phyloP scores from a whole-genome alignment of 2,329 filamentous ascomycete genomes.

The Cadophora malorum region DNA sequence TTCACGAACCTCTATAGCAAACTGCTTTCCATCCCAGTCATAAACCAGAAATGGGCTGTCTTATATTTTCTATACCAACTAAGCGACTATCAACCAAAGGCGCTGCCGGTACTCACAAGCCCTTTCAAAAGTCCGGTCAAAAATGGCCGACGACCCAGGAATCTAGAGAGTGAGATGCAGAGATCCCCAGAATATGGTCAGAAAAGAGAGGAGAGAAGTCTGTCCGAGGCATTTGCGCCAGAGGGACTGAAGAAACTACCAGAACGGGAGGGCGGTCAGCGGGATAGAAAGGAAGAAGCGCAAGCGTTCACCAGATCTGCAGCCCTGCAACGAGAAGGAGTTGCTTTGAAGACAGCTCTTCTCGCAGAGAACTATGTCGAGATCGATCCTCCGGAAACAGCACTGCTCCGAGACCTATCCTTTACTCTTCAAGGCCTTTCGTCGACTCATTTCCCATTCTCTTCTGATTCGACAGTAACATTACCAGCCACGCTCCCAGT shows the following conservation, averaged over 20 bases:
- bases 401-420: conserved; percentile 79
- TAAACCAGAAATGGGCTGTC: conserved; percentile 97
- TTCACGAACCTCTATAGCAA: conserved; percentile 93
- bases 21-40: conserved; percentile 86
- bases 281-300: conserved; percentile 44
- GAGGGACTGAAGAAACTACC: conserved; percentile 52
- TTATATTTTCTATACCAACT: conserved; percentile 88
- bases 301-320: conserved; percentile 40
- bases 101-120: conserved; percentile 39
- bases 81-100: conserved; percentile 61
- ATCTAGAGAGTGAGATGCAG: conserved; percentile 31
- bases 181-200: conserved; percentile 46
- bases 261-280: conserved; percentile 43
- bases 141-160: conserved; percentile 31
- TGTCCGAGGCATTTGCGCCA: conserved; percentile 58
- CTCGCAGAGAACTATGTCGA: conserved; percentile 63
- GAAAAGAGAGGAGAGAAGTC: conserved; percentile 48
- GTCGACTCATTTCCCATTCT: conserved; percentile 82
- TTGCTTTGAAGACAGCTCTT: conserved; percentile 57
- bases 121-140: conserved; percentile 45
- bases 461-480: conserved; percentile 70
- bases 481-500: conserved; percentile 81
- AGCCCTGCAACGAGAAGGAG: conserved; percentile 38
- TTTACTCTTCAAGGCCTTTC: conserved; percentile 94
- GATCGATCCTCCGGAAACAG: conserved; percentile 67